Base-by-base conservation (phyloP, 2,329 filamentous ascomycete species). In the Daldinia eschscholtzii region DNA sequence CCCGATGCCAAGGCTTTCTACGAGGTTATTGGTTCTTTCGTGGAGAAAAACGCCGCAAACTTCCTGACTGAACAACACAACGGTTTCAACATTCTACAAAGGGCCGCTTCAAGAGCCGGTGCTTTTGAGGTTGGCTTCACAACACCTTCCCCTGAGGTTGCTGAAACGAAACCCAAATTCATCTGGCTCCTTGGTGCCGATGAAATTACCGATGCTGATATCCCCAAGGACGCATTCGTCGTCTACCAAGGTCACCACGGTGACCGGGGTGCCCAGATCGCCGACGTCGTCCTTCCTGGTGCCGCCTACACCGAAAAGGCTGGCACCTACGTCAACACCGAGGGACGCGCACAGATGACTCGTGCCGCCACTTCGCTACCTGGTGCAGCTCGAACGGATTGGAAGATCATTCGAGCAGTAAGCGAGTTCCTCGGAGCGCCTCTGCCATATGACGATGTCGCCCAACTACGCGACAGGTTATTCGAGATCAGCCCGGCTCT, bases 211-310 rank as follows among this genome's bases (percentile, higher is more conserved):
- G 89, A 93, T 74, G 87, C 89, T 66, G 94, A 98, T 75, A 93
- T 99, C 65, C 96, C 96, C 76, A 97, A 96, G 86, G 92, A 96
- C 73, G 94, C 96, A 12, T 99, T 98, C 79, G 91, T 99, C 70
- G 89, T 99, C 76, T 99, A 99, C 86, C 96, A 99, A 83, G 96
- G 96, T 72, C 96, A 99, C 82, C 96, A 99, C 81, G 96, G 96
- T 82, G 96, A 99, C 83, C 89, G 89, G 60, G 96, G 95, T 72
- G 96, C 96, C 62, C 92, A 97, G 82, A 89, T 98, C 69, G 96
- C 96, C 56, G 95, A 99, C 77, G 89, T 99, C 65, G 88, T 99
- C 73, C 92, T 99, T 20, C 96, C 96, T 30, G 95, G 94, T 73
- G 94, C 94, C 57, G 94, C 96, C 12, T 99, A 98, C 84, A 98